Evolutionary conservation across 306 rosid species (phyloP), one percentile per base, ranked within the genome.

Genomic region (Mucuna pruriens): DNA sequence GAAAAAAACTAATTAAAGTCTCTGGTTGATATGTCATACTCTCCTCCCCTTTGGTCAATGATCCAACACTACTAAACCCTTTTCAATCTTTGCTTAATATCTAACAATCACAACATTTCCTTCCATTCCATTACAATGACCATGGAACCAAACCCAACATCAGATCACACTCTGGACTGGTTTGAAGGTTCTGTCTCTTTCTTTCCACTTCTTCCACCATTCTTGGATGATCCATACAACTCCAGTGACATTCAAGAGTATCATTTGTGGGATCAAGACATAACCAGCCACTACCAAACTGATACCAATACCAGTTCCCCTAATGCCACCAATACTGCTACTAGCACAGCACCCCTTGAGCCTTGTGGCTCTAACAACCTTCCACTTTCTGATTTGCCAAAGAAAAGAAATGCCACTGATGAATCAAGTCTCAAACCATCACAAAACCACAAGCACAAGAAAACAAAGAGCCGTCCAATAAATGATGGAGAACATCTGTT

Each of bases 141-240:
- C 63, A 88, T 88, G 76, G 92, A 87, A 82, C 89, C 92, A 80
- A 88, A 88, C 70, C 78, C 87, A 57, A 66, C 85, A 34, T 64
- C 91, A 45, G 99, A 92, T 85, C 95, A 92, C 54, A 83, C 87
- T 83, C 73, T 91, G 67, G 97, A 92, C 55, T 95, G 97, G 97
- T 85, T 92, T 33, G 94, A 89, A 83, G 97, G 89, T 29, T 90
- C 95, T 49, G 88, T 86, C 69, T 83, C 97, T 36, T 90, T 83
- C 84, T 88, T 90, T 44, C 91, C 97, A 36, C 80, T 90, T 42
- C 80, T 90, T 42, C 91, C 97, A 33, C 84, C 97, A 23, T 95
- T 89, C 84, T 84, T 91, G 60, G 94, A 94, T 55, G 90, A 94
- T 71, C 87, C 94, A 0, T 90, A 87, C 66, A 76, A 68, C 78